These are phyloP conservation scores for Coniochaeta prunicola DNA, from an alignment of 2,329 filamentous ascomycete species.

Conservation along the genomic window DNA sequence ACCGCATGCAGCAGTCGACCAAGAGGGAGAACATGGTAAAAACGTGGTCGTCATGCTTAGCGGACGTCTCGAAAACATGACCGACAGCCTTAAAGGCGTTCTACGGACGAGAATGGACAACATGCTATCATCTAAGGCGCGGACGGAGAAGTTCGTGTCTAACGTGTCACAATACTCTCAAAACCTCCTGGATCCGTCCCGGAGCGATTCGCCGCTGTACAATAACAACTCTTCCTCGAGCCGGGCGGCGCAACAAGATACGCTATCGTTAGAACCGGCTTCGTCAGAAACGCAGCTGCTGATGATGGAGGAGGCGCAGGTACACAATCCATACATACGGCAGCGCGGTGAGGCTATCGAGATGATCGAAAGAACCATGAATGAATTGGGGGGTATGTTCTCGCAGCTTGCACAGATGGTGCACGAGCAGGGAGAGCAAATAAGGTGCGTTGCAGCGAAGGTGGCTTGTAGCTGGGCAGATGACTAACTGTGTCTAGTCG, in stretches of 20 bases:
- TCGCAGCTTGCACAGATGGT: constrained; percentile 95
- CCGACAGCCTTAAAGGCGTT: constrained; percentile 94
- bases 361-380: constrained; percentile 91
- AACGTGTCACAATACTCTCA: constrained; percentile 75
- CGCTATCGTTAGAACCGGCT: constrained; percentile 73
- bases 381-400: constrained; percentile 76
- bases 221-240: constrained; percentile 27
- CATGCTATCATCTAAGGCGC: constrained; percentile 84
- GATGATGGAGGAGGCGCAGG: constrained; percentile 87
- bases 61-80: constrained; percentile 85
- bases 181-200: constrained; percentile 32
- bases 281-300: constrained; percentile 70
- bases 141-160: constrained; percentile 95
- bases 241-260: constrained; percentile 37
- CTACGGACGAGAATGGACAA: constrained; percentile 95
- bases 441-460: neutral
- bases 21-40: constrained; percentile 96
- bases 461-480: neutral
- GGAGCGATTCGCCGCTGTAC: constrained; percentile 82
- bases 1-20: constrained; percentile 31
- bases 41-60: constrained; percentile 91
- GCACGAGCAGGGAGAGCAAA: constrained; percentile 1
- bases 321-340: constrained; percentile 82
- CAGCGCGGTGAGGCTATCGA: constrained; percentile 94
- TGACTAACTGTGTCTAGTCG: neutral